These are phyloP conservation scores for Pleurotus eryngii DNA, from an alignment of 768 basidiomycete species.

Conservation along the genomic window DNA sequence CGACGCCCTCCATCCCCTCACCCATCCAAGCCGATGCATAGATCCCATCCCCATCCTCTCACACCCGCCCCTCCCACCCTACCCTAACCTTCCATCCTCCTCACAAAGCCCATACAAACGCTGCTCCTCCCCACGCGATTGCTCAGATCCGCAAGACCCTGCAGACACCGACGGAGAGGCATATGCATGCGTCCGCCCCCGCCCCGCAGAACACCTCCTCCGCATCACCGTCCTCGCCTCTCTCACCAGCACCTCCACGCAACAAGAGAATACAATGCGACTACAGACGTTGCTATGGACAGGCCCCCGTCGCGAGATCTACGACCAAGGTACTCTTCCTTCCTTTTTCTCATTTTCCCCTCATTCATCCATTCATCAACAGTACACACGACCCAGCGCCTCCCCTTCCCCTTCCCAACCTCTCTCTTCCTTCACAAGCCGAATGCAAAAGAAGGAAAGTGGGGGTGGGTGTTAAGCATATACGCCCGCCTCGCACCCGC, in stretches of 20 bases:
- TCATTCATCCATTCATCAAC: conserved; percentile 62
- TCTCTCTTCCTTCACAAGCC: not conserved
- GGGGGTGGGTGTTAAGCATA: too few relatives aligned
- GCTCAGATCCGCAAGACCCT: conserved; percentile 19
- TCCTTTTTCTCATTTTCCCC: conserved; percentile 54
- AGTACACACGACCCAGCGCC: conserved; percentile 55
- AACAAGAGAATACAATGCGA: conserved; percentile 18
- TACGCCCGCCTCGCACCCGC: too few relatives aligned
- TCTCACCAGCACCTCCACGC: too few relatives aligned
- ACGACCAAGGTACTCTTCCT: conserved; percentile 50
- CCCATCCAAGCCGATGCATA: conserved; percentile 41
- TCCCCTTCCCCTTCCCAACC: conserved; percentile 11
- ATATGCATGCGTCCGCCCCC: conserved; percentile 51
- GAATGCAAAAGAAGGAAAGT: too few relatives aligned
- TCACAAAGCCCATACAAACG: conserved; percentile 23
- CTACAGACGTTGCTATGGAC: conserved; percentile 62
- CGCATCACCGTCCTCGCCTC: conserved; percentile 51
- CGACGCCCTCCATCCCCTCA: conserved; percentile 16
- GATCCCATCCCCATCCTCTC: conserved; percentile 57
- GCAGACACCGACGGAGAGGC: not conserved
- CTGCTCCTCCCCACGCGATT: conserved; percentile 37
- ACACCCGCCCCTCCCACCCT: conserved; percentile 25
- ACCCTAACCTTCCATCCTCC: conserved; percentile 41
- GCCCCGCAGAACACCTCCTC: conserved; percentile 46
- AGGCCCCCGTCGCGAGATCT: conserved; percentile 63